Evolutionary conservation across 164 flowering plant species (phyloP).

Genomic region (Santalum album): DNA sequence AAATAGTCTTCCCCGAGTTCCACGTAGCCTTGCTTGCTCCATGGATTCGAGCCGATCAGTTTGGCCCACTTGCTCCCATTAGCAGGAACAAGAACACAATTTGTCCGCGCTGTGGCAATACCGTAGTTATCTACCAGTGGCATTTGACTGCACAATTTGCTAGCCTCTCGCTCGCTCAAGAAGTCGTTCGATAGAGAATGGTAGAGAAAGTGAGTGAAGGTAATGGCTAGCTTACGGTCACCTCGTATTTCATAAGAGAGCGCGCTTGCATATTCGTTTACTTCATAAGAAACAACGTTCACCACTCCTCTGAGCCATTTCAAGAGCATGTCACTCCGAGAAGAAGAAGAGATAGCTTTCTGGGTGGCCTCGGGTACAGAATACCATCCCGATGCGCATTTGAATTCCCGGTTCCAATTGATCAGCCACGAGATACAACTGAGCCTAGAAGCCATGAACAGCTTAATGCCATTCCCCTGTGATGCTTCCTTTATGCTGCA

Average conservation of each 20-base stretch:
- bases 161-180: constrained; percentile 14
- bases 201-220: constrained; percentile 35
- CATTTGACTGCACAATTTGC: constrained; percentile 23
- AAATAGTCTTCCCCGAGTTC: constrained; percentile 49
- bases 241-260: too few species aligned
- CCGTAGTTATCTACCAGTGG: constrained; percentile 46
- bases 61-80: constrained; percentile 50
- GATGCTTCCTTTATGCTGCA: constrained; percentile 12
- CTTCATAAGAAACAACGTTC: constrained; percentile 7
- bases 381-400: constrained; percentile 6
- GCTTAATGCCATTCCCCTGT: neutral
- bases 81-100: constrained; percentile 54
- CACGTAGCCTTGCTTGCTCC: constrained; percentile 35
- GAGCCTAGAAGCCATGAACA: constrained; percentile 11
- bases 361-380: constrained; percentile 32
- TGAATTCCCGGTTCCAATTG: constrained; percentile 39
- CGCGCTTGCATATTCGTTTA: constrained; percentile 21
- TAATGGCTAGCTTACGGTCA: constrained; percentile 20
- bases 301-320: constrained; percentile 27
- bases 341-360: constrained; percentile 14
- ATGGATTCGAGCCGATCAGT: constrained; percentile 48
- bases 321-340: constrained; percentile 9
- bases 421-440: constrained; percentile 33
- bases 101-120: constrained; percentile 9
- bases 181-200: constrained; percentile 23